Evolutionary conservation across 2,329 filamentous ascomycete genomes (phyloP).

Genomic region (Aureobasidium namibiae): DNA sequence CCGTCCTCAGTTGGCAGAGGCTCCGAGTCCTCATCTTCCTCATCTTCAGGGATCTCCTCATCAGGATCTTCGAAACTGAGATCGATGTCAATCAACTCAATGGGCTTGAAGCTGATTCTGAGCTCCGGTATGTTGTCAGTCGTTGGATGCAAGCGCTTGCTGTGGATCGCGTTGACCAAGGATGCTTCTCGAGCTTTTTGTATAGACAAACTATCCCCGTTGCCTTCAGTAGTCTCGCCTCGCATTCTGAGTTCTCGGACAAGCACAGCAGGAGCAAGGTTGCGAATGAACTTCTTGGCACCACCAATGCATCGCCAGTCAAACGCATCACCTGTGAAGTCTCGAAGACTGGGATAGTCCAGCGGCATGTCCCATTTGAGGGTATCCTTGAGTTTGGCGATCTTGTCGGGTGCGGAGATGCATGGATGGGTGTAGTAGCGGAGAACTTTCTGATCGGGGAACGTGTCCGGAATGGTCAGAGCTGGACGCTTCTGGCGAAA

Average conservation of each 20-base stretch:
- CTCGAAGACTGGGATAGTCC: constrained; percentile 58
- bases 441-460: constrained; percentile 71
- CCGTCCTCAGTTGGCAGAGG: constrained; percentile 24
- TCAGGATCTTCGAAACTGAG: constrained; percentile 66
- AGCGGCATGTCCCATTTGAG: constrained; percentile 57
- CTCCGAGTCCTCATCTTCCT: constrained; percentile 27
- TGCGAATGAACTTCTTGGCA: constrained; percentile 75
- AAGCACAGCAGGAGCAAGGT: constrained; percentile 69
- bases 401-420: constrained; percentile 55
- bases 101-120: constrained; percentile 68
- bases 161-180: constrained; percentile 59
- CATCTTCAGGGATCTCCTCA: constrained; percentile 46
- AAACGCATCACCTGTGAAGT: constrained; percentile 71
- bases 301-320: constrained; percentile 75
- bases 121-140: constrained; percentile 72
- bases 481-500: constrained; percentile 71
- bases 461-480: constrained; percentile 67
- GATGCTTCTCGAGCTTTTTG: constrained; percentile 40
- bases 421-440: constrained; percentile 83
- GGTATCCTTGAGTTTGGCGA: constrained; percentile 46
- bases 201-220: constrained; percentile 25
- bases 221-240: constrained; percentile 17
- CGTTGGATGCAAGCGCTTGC: constrained; percentile 59
- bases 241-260: constrained; percentile 46
- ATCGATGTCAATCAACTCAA: constrained; percentile 69